Evolutionary conservation across 495 filamentous ascomycete genomes (phyloP).

Genomic region (Pyrenula massariospora): DNA sequence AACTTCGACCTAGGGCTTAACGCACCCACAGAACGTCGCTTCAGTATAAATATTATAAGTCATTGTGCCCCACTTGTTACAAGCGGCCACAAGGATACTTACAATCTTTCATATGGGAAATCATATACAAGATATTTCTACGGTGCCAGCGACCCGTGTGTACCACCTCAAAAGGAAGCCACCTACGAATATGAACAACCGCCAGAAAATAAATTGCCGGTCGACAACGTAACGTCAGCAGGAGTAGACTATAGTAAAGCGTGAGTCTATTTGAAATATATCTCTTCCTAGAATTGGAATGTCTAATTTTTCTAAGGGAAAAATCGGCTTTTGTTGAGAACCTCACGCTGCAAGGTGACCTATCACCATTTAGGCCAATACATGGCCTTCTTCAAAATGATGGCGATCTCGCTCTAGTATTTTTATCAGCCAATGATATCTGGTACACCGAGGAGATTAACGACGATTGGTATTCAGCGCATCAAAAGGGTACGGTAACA

Average conservation of each 20-base stretch:
- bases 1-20: slow-evolving; percentile 8
- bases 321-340: no score
- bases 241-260: background rate
- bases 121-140: background rate
- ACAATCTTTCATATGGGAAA: background rate
- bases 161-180: background rate
- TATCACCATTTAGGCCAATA: background rate
- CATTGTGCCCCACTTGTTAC: background rate
- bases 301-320: no score
- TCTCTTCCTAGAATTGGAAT: no score
- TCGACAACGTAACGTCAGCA: background rate
- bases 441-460: background rate
- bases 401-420: background rate
- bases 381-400: background rate
- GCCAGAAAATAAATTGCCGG: background rate
- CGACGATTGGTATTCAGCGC: background rate
- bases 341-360: background rate
- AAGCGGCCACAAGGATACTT: background rate
- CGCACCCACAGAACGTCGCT: slow-evolving; percentile 1
- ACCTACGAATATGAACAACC: background rate
- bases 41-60: slow-evolving; percentile 1
- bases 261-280: no score
- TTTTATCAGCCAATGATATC: background rate
- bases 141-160: no score
- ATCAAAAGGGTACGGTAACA: background rate